Conservation (phyloP, 108 stramenopile genomes). For the Nannochloropsis oceanica region DNA sequence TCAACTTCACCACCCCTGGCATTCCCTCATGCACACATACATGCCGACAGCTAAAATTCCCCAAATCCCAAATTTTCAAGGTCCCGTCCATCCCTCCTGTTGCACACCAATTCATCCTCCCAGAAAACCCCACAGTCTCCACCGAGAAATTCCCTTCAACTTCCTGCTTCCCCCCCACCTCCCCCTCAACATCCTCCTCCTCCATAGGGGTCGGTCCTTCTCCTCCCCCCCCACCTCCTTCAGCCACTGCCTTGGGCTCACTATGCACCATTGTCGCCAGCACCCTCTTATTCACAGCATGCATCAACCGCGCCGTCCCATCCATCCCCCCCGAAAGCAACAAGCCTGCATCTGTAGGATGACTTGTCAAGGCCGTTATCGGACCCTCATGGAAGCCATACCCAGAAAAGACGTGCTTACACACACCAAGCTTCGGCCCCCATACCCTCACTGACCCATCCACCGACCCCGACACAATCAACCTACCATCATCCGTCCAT, state of each 20-base stretch:
- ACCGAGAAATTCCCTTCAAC: constrained; percentile 35
- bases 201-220: neutral
- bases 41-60: constrained; percentile 32
- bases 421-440: constrained; percentile 72
- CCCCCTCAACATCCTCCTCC: constrained; percentile 12
- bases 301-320: constrained; percentile 69
- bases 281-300: constrained; percentile 60
- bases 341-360: constrained; percentile 28
- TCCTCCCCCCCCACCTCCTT: neutral
- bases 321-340: constrained; percentile 57
- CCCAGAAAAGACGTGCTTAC: constrained; percentile 58
- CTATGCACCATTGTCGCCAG: constrained; percentile 60
- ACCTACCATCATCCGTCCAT: constrained; percentile 75
- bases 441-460: constrained; percentile 80
- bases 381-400: constrained; percentile 32
- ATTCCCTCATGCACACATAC: constrained; percentile 32
- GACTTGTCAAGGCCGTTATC: constrained; percentile 23
- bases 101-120: constrained; percentile 14
- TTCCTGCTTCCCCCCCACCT: constrained; percentile 36
- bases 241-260: constrained; percentile 8
- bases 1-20: constrained; percentile 57
- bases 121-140: constrained; percentile 72
- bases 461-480: constrained; percentile 54
- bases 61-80: constrained; percentile 65
- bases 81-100: constrained; percentile 70